phyloP scores from a whole-genome alignment of 306 rosid genomes.

The Vicia sativa region DNA sequence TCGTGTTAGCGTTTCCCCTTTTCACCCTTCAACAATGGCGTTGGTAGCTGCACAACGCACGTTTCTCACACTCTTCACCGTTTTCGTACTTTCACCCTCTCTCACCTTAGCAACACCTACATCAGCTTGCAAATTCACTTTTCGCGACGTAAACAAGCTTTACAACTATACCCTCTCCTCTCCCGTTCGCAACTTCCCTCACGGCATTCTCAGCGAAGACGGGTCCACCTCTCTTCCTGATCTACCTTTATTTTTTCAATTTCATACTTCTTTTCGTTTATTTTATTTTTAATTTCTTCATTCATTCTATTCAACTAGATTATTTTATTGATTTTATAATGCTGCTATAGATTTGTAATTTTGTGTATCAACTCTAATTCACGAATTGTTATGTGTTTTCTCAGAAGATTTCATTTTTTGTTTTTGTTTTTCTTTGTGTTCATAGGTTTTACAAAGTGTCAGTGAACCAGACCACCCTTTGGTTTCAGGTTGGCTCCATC shows the following conservation, averaged over 20 bases:
- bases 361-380: slow-evolving; percentile 16
- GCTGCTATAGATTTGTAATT: slow-evolving; percentile 25
- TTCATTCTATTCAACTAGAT: no score
- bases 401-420: slow-evolving; percentile 7
- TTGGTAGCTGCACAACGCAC: slow-evolving; percentile 34
- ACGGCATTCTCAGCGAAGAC: slow-evolving; percentile 93
- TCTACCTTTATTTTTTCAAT: background rate
- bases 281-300: background rate
- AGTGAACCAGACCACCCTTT: slow-evolving; percentile 67
- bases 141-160: slow-evolving; percentile 51
- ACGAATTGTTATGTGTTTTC: slow-evolving; percentile 27
- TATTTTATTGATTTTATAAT: background rate
- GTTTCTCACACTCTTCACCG: slow-evolving; percentile 37
- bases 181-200: slow-evolving; percentile 70
- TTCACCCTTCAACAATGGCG: slow-evolving; percentile 40
- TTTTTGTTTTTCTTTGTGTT: slow-evolving; percentile 25
- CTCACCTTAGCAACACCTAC: slow-evolving; percentile 36
- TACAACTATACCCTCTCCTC: slow-evolving; percentile 75
- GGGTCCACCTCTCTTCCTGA: slow-evolving; percentile 57
- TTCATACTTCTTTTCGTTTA: background rate
- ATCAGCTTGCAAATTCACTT: slow-evolving; percentile 56
- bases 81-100: slow-evolving; percentile 44
- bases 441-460: slow-evolving; percentile 85
- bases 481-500: slow-evolving; percentile 99
- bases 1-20: background rate